Evolutionary conservation across 805 yeast species (phyloP), one percentile per base, ranked within the genome.

Genomic region (Saccharomycopsis sp.): DNA sequence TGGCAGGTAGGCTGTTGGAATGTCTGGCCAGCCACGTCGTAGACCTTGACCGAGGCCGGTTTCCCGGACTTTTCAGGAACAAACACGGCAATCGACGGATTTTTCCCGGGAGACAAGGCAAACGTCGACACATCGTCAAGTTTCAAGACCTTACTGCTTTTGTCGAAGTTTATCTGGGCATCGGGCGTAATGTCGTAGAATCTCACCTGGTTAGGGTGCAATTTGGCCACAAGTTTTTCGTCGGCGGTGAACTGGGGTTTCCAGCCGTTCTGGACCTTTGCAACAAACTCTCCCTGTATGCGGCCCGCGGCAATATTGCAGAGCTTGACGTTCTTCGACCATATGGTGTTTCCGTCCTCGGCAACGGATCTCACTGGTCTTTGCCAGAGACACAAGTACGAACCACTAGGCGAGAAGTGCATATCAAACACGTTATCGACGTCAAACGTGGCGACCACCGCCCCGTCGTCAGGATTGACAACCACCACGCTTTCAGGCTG

Each of bases 211-310:
- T 80, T 80, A 56, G 73, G 70, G 60, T 74, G 75, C 63, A 79
- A 65, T 68, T 84, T 80, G 52, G 89, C 87, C 71, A 87, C 77
- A 63, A 80, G 75, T 63, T 79, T 76, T 75, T 91, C 97, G 70
- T 91, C 94, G 60, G 79, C 78, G 7, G 95, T 87, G 70, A 85
- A 91, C 73, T 90, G 96, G n/a, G 95, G 87, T 68, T 82, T 80
- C 97, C 98, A 92, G 24, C 92, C 92, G 62, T 83, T 81, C 74
- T 92, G 97, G 54, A 83, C 83, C 71, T 87, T 89, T 63, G 89
- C 87, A 54, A 86, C 76, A 78, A 87, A 91, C 62, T 83, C 79
- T 60, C 79, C 80, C 54, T 82, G 73, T 54, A 81, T 73, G 56
- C 73, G 74, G 48, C 78, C 78, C 24, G 74, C 72, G 50, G 70